Percentiles rank a stretch among this genome's conserved stretches.
phyloP scores from a whole-genome alignment of 2,329 filamentous ascomycete genomes.

The Calonectria hongkongensis region DNA sequence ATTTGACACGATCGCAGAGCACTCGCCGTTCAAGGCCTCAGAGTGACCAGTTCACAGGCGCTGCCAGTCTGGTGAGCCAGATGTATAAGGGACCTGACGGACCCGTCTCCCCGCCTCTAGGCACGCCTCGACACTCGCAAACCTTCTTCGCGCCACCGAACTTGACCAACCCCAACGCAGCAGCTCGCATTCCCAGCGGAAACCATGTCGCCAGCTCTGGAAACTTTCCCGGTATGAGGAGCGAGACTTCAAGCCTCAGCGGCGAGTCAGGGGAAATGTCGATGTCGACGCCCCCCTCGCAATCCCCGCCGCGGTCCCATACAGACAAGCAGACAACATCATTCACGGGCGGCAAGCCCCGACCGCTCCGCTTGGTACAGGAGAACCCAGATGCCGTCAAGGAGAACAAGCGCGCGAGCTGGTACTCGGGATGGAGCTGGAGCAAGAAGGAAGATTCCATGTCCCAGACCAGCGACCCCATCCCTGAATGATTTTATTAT shows the following conservation, averaged over 20 bases:
- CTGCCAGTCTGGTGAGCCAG: conserved; percentile 86
- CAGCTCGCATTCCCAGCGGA: conserved; percentile 71
- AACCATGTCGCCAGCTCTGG: conserved; percentile 68
- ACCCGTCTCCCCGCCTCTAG: conserved; percentile 75
- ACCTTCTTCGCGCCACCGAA: conserved; percentile 77
- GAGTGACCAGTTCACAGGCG: conserved; percentile 78
- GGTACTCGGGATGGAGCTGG: conserved; percentile 77
- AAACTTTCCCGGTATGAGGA: conserved; percentile 84
- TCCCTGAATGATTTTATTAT: conserved; percentile 58
- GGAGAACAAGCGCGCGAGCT: conserved; percentile 77
- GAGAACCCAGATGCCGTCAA: conserved; percentile 77
- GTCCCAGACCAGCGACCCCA: conserved; percentile 54
- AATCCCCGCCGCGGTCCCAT: conserved; percentile 73
- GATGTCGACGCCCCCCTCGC: conserved; percentile 67
- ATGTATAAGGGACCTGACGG: conserved; percentile 88
- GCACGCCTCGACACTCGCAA: conserved; percentile 75
- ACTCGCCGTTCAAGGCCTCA: conserved; percentile 74
- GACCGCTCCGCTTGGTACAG: conserved; percentile 90
- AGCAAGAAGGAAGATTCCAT: conserved; percentile 70
- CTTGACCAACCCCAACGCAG: conserved; percentile 69
- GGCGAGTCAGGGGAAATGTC: conserved; percentile 77
- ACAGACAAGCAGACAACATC: conserved; percentile 73
- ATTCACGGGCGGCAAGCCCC: conserved; percentile 81
- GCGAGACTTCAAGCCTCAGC: conserved; percentile 78
- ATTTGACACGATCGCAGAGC: conserved; percentile 71